A percentile compares a stretch with the other conserved stretches of the same genome.
Evolutionary conservation across 2,329 filamentous ascomycete genomes (phyloP).

Genomic region (Ophiostoma ips): DNA sequence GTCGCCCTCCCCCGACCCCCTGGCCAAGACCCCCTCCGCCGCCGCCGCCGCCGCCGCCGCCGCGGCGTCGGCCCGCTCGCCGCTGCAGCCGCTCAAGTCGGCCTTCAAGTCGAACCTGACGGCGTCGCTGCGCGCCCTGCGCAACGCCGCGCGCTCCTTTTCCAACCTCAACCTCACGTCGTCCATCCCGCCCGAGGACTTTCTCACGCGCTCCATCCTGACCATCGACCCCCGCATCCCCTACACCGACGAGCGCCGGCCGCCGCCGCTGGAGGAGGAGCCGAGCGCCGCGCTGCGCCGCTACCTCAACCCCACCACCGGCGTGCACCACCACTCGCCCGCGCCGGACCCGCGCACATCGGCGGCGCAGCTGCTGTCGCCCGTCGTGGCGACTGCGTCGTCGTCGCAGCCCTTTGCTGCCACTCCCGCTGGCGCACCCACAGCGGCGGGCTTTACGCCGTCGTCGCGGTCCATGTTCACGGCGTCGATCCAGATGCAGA

Average conservation of each 20-base stretch:
- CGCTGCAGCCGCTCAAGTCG: conserved; percentile 35
- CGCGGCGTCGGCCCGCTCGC: conserved; percentile 20
- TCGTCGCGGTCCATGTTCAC: conserved; percentile 31
- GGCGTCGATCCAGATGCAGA: conserved; percentile 59
- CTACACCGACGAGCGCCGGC: conserved; percentile 53
- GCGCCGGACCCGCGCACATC: conserved; percentile 26
- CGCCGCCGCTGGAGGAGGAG: conserved; percentile 42
- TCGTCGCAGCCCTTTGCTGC: neutral
- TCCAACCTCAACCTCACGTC: conserved; percentile 48
- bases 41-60: conserved; percentile 23
- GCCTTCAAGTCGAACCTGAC: conserved; percentile 58
- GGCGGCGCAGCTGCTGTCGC: conserved; percentile 6
- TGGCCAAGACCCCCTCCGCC: conserved; percentile 4
- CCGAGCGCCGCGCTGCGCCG: conserved; percentile 52
- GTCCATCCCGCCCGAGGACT: conserved; percentile 51
- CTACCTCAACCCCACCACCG: conserved; percentile 51
- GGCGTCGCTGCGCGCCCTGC: conserved; percentile 49
- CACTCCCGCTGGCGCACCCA: neutral
- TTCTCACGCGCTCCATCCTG: conserved; percentile 52
- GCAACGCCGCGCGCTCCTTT: conserved; percentile 49
- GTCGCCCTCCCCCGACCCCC: conserved; percentile 12
- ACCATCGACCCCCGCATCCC: conserved; percentile 53
- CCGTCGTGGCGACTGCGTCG: conserved; percentile 1
- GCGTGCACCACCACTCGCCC: too few relatives aligned
- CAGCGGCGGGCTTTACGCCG: neutral